Conservation (phyloP, 139 green algal species). For the Chlamydomonas sp. region DNA sequence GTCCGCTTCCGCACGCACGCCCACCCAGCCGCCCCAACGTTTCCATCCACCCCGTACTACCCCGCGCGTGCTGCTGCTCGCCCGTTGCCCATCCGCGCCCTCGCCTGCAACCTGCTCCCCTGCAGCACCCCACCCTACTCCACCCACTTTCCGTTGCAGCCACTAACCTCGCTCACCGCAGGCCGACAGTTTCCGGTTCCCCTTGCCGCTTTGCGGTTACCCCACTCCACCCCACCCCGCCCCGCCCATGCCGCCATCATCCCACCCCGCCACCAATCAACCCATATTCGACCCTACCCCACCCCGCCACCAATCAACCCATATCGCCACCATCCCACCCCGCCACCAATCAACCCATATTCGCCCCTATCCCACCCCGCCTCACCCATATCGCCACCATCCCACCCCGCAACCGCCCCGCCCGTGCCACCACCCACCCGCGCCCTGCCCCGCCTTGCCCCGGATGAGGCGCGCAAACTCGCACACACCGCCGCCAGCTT, state of each 20-base stretch:
- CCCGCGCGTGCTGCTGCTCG: too few relatives aligned
- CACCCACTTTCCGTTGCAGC: too few relatives aligned
- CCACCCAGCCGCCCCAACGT: background rate
- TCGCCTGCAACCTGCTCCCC: too few relatives aligned
- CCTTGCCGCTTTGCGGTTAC: too few relatives aligned
- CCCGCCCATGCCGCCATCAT: too few relatives aligned
- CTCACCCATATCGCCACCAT: background rate
- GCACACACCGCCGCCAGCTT: conserved; percentile 87
- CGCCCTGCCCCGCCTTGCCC: conserved; percentile 24
- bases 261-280: background rate
- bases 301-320: background rate
- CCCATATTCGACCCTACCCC: background rate
- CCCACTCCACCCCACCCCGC: too few relatives aligned
- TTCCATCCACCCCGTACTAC: too few relatives aligned
- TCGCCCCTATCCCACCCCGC: background rate
- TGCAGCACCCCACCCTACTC: too few relatives aligned
- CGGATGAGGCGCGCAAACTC: conserved; percentile 90
- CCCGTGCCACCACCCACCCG: background rate
- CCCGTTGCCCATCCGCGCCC: too few relatives aligned
- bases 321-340: background rate
- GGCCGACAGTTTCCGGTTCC: too few relatives aligned
- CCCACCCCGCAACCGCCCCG: background rate
- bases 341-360: background rate
- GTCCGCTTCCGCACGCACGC: background rate
- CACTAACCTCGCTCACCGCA: too few relatives aligned